Base-by-base conservation (phyloP, 2,329 filamentous ascomycete genomes). In the Aspergillus ochraceoroseus region DNA sequence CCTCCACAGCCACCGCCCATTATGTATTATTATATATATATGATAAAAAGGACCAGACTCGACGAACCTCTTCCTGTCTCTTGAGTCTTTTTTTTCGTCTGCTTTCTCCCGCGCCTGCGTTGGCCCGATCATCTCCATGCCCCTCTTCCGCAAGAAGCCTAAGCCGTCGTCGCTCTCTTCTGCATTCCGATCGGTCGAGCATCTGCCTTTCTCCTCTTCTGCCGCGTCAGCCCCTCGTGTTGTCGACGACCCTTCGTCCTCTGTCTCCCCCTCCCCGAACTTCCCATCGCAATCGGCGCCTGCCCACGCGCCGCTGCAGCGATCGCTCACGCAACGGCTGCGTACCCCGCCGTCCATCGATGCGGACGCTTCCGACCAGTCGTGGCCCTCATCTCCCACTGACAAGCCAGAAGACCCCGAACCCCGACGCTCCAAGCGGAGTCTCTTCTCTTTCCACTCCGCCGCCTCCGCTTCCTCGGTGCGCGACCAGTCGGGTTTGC, bases 301-400 rank as follows among this genome's bases (percentile, higher is more conserved):
- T 27, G 35, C 41, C 18, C 41, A 33, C 14, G 20, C 32, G 12
- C 30, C 32, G 12, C 38, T 41, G 14, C 43, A 41, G 25, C 36
- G 37, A n/a, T 43, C 41, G 7, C 26, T 35, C 30, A 43, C 41
- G 7, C 41, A 43, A 15, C 43, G 38, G 12, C 43, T 41, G 7
- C 42, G 37, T 44, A 40, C 38, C 41, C 43, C 37, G 34, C 43
- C 37, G 34, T 17, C 38, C 13, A 44, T 54, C 43, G 53, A 53
- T 50, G 46, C 52, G 42, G 54, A 57, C 44, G 32, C 49, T 41
- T 47, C 51, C 36, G 48, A 53, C 25, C 52, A 60, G 30, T 50
- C 54, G 41, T 57, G 51, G 48, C 47, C 52, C 34, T 53, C 44
- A 27, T 41, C 34, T 4, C 32, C 44, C 23, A 43, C 39, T 29